A percentile compares a stretch with the other conserved stretches of the same genome.
These are phyloP conservation scores for Purshia tridentata DNA, from an alignment of 306 rosid species.

Conservation along the genomic window DNA sequence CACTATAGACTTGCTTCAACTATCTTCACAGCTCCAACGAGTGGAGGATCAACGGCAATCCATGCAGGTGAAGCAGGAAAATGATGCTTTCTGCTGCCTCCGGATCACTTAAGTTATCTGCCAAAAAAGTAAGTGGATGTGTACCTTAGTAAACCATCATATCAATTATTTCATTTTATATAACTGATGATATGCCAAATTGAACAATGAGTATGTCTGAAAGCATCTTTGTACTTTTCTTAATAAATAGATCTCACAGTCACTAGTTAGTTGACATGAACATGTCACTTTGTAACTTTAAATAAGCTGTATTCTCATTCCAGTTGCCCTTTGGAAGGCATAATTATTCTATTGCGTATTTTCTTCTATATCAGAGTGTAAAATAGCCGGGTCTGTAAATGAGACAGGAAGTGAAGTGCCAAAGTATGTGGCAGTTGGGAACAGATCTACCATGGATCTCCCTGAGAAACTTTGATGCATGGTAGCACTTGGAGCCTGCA, in stretches of 20 bases:
- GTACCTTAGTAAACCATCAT: not conserved
- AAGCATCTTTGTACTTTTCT: too few relatives aligned
- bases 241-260: too few relatives aligned
- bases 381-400: not conserved
- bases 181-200: not conserved
- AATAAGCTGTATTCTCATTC: not conserved
- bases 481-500: conserved; percentile 5
- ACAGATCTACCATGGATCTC: conserved; percentile 2
- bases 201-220: not conserved
- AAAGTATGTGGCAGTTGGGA: conserved; percentile 7
- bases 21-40: conserved; percentile 83
- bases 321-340: not conserved
- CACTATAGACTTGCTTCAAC: conserved; percentile 75
- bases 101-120: conserved; percentile 43
- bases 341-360: not conserved
- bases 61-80: conserved; percentile 53
- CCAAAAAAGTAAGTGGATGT: conserved; percentile 32
- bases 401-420: not conserved
- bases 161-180: not conserved
- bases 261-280: too few relatives aligned
- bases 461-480: not conserved
- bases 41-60: conserved; percentile 73
- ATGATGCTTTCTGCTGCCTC: conserved; percentile 59
- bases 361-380: not conserved
- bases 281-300: not conserved